These are phyloP conservation scores for Dissophora ornata DNA, from an alignment of 192 early-diverging fungal genomes.

Conservation along the genomic window DNA sequence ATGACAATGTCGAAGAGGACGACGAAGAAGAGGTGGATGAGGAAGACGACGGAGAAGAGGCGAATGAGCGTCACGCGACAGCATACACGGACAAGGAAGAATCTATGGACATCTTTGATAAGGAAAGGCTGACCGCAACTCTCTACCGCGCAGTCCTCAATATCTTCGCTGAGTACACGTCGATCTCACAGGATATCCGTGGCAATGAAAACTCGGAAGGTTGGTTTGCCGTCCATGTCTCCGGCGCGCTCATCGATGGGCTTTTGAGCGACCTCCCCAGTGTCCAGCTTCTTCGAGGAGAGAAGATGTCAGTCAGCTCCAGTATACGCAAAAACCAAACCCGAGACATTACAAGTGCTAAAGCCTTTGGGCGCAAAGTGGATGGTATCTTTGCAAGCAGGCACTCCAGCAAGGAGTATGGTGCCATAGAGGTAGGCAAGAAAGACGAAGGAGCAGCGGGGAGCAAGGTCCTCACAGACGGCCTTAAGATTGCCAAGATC, in stretches of 20 bases:
- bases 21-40: too few species aligned
- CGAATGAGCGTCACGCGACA: too few species aligned
- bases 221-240: background rate
- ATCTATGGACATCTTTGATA: too few species aligned
- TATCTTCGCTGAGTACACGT: too few species aligned
- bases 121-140: too few species aligned
- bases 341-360: background rate
- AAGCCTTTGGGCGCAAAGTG: background rate
- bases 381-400: background rate
- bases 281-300: conserved; percentile 10
- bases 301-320: conserved; percentile 2
- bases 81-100: too few species aligned
- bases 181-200: background rate
- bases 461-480: conserved; percentile 1
- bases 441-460: conserved; percentile 7
- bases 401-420: background rate
- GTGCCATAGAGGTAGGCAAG: conserved; percentile 4
- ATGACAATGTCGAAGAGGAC: too few species aligned
- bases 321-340: conserved; percentile 2
- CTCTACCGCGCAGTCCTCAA: too few species aligned
- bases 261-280: background rate
- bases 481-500: conserved; percentile 1
- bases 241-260: conserved; percentile 3
- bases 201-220: background rate
- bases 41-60: too few species aligned